Percentiles rank a stretch among this genome's conserved stretches.
phyloP scores from a whole-genome alignment of 164 flowering plant species.

The Vitis rupestris region DNA sequence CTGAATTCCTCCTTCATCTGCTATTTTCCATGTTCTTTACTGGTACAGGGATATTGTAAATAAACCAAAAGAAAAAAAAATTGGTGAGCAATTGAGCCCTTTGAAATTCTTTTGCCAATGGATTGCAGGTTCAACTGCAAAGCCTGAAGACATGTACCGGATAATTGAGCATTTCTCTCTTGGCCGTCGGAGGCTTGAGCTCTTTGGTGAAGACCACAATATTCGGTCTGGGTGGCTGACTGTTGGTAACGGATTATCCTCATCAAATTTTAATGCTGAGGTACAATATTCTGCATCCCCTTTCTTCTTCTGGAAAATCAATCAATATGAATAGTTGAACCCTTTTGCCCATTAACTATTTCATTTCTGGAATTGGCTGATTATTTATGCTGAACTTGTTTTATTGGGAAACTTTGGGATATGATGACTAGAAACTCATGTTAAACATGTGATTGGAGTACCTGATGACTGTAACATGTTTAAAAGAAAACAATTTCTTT shows the following conservation, averaged over 20 bases:
- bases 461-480: too few species aligned
- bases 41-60: too few species aligned
- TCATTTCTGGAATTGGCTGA: neutral
- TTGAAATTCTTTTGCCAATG: slow-evolving; percentile 8
- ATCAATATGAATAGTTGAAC: neutral
- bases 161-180: slow-evolving; percentile 95
- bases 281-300: slow-evolving; percentile 27
- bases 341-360: neutral
- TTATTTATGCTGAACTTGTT: too few species aligned
- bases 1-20: too few species aligned
- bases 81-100: too few species aligned
- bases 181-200: slow-evolving; percentile 94
- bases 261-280: slow-evolving; percentile 86
- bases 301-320: too few species aligned
- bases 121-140: slow-evolving; percentile 80
- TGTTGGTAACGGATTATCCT: slow-evolving; percentile 85
- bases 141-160: slow-evolving; percentile 96
- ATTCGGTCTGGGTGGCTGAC: slow-evolving; percentile 98
- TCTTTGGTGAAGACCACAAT: slow-evolving; percentile 98
- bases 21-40: too few species aligned
- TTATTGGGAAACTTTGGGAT: too few species aligned
- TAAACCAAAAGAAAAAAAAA: too few species aligned
- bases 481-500: too few species aligned
- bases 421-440: too few species aligned
- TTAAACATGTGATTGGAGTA: too few species aligned